phyloP scores from a whole-genome alignment of 345 rosid species.

The Laguncularia racemosa region DNA sequence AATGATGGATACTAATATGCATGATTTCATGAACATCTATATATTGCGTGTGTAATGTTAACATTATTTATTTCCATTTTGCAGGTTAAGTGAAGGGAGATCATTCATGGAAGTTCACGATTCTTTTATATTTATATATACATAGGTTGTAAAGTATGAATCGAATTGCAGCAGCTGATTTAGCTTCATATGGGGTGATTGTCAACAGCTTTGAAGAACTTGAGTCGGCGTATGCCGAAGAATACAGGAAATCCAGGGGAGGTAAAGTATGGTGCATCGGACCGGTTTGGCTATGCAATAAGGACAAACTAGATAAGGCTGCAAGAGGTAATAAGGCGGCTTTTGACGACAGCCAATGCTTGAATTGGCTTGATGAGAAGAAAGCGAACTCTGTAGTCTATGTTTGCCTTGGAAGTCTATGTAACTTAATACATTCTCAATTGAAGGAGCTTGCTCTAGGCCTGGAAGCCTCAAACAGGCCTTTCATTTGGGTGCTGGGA shows the following conservation, averaged over 20 bases:
- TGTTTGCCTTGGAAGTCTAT: constrained; percentile 30
- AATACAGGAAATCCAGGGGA: constrained; percentile 11
- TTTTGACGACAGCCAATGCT: constrained; percentile 9
- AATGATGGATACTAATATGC: no score
- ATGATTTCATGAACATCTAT: no score
- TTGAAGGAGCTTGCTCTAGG: constrained; percentile 26
- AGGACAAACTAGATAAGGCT: constrained; percentile 13
- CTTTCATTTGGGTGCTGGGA: constrained; percentile 29
- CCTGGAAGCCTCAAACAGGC: constrained; percentile 21
- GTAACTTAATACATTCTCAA: constrained; percentile 5
- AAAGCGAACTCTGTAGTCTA: constrained; percentile 21
- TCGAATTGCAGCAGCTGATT: constrained; percentile 19
- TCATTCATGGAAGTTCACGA: no score
- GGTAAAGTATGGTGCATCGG: constrained; percentile 32
- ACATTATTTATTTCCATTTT: no score
- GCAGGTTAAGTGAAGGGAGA: no score
- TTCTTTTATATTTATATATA: no score
- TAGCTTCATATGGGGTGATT: constrained; percentile 20
- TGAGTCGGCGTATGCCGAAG: constrained; percentile 18
- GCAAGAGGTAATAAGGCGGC: constrained; percentile 17
- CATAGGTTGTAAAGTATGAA: no score
- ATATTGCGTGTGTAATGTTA: no score
- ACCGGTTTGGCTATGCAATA: constrained; percentile 24
- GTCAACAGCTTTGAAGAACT: constrained; percentile 29
- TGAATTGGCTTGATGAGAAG: constrained; percentile 26